Conservation (phyloP, 2,329 filamentous ascomycete genomes). For the Tolypocladium ovalisporum region DNA sequence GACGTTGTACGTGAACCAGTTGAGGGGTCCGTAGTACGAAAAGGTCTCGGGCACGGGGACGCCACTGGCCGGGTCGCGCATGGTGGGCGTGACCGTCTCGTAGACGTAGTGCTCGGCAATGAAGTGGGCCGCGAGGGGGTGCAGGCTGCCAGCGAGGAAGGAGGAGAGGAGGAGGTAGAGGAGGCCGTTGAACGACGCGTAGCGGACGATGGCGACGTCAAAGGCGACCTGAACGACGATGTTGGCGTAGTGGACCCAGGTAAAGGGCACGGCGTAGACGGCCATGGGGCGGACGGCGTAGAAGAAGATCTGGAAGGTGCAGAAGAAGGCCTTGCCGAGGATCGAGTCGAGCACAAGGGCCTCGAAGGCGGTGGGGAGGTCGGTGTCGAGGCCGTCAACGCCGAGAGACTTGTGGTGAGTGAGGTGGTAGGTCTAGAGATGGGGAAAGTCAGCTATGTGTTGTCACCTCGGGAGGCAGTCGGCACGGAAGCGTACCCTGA, state of each 20-base stretch:
- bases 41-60: slow-evolving; percentile 83
- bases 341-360: slow-evolving; percentile 90
- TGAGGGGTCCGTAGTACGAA: slow-evolving; percentile 90
- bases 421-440: slow-evolving; percentile 73
- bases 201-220: slow-evolving; percentile 56
- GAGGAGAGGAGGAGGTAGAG: slow-evolving; percentile 80
- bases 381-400: slow-evolving; percentile 90
- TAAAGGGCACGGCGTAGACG: slow-evolving; percentile 82
- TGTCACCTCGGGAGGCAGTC: not conserved
- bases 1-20: slow-evolving; percentile 92
- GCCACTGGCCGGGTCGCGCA: slow-evolving; percentile 45
- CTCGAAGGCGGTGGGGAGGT: slow-evolving; percentile 85
- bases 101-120: slow-evolving; percentile 96
- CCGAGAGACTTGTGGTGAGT: slow-evolving; percentile 98
- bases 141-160: slow-evolving; percentile 86
- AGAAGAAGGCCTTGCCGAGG: slow-evolving; percentile 95
- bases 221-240: slow-evolving; percentile 66
- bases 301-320: slow-evolving; percentile 98
- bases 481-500: slow-evolving; percentile 51
- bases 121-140: slow-evolving; percentile 94
- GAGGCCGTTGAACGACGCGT: slow-evolving; percentile 52
- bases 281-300: slow-evolving; percentile 95
- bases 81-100: slow-evolving; percentile 45
- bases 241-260: slow-evolving; percentile 75
- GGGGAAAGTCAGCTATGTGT: not conserved